A percentile compares a stretch with the other conserved stretches of the same genome.
Conservation (phyloP, 208 protist genomes). For the Leptomonas seymouri region DNA sequence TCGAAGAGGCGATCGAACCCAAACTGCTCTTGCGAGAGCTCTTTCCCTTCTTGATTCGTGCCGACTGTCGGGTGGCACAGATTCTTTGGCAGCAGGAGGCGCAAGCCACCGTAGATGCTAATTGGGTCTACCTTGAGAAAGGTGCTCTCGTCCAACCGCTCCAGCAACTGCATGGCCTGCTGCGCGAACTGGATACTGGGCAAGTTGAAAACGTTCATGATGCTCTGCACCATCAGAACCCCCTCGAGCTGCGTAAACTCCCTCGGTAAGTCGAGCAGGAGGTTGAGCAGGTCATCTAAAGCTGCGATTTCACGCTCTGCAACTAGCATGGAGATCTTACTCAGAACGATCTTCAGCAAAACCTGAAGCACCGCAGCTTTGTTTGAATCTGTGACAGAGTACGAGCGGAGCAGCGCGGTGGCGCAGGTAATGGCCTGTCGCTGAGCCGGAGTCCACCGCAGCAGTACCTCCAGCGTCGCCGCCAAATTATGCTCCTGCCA, state of each 20-base stretch:
- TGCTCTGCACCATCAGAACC: constrained; percentile 27
- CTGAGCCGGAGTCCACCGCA: constrained; percentile 58
- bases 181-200: constrained; percentile 79
- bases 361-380: constrained; percentile 33
- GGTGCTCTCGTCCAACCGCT: constrained; percentile 37
- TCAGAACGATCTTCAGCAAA: constrained; percentile 35
- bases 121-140: constrained; percentile 37
- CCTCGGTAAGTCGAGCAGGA: constrained; percentile 48
- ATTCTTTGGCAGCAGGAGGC: constrained; percentile 56
- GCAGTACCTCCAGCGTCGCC: constrained; percentile 56
- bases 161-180: constrained; percentile 43
- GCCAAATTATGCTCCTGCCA: constrained; percentile 58
- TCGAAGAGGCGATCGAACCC: constrained; percentile 59
- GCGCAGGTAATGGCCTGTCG: constrained; percentile 42
- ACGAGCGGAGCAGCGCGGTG: constrained; percentile 41
- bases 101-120: constrained; percentile 45
- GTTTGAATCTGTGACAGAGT: constrained; percentile 17
- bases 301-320: constrained; percentile 34
- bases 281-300: constrained; percentile 46
- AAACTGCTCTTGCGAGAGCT: constrained; percentile 68
- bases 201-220: constrained; percentile 48
- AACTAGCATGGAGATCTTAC: constrained; percentile 23
- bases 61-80: constrained; percentile 61
- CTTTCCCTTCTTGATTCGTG: constrained; percentile 36
- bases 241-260: constrained; percentile 44